Evolutionary conservation across 345 rosid species (phyloP), one percentile per base, ranked within the genome.

Genomic region (Acer saccharum): DNA sequence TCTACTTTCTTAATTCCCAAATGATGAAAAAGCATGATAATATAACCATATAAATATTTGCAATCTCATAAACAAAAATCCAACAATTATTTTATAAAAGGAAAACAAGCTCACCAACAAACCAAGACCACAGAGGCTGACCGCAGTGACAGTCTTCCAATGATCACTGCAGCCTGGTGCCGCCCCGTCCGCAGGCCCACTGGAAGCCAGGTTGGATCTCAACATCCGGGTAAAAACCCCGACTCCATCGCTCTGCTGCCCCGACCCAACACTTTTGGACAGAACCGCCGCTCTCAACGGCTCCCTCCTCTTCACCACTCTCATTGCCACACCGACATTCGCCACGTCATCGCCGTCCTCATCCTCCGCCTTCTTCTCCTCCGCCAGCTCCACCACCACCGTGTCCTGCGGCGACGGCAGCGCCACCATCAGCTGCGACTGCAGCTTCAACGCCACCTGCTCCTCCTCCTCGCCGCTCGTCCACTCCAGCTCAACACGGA

Each of bases 401-500:
- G 90, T 75, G 55, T 97, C 98, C 79, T 91, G 92, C 71, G 95
- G 98, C 74, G 83, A 81, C 16, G 99, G 99, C 78, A 93, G 79
- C 68, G 98, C 97, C 76, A 94, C 98, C 98, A 94, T 96, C 72
- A 92, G 80, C 85, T 96, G 97, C 44, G 99, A 96, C 86, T 92
- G 95, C 72, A 96, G 65, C 79, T 91, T 76, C 82, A 96, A 75
- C 48, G 97, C 98, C 78, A 92, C 88, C 88, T 91, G 97, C 2
- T 92, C 99, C 90, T 96, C 99, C 27, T 94, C 97, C 63, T 96
- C 99, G 1, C 89, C 92, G 6, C 93, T 83, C n/a, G 90, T 90
- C 99, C 98, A 96, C 78, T 96, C 98, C 69, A 94, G 85, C 78
- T 92, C 98, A 66, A 94, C 80, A 75, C 92, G 87, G 57, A 88